Evolutionary conservation across 73 alveolate genomes (phyloP).

Genomic region (Blepharisma japonicum): DNA sequence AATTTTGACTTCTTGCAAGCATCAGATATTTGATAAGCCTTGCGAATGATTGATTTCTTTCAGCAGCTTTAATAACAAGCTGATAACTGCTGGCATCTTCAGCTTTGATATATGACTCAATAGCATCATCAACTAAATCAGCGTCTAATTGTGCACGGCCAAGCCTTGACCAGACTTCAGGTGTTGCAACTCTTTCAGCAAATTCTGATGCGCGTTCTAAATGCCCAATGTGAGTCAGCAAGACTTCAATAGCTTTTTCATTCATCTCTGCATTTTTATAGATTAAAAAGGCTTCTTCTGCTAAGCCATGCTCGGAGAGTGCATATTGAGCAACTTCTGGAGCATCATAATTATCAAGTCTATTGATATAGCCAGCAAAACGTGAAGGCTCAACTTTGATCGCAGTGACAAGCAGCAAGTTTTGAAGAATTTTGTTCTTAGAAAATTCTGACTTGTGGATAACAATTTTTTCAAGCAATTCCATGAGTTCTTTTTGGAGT

Average conservation of each 20-base stretch:
- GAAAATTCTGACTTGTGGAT: conserved; percentile 96
- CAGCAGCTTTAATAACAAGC: conserved; percentile 85
- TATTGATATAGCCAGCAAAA: conserved; percentile 97
- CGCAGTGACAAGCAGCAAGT: conserved; percentile 97
- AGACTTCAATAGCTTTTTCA: conserved; percentile 89
- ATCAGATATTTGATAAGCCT: conserved; percentile 82
- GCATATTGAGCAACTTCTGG: conserved; percentile 96
- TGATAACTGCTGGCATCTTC: conserved; percentile 82
- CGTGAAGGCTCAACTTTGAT: conserved; percentile 94
- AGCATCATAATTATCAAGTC: conserved; percentile 99
- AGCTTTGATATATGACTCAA: conserved; percentile 94
- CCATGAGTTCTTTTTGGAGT: conserved; percentile 97
- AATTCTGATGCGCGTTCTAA: conserved; percentile 87
- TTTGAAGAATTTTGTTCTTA: conserved; percentile 93
- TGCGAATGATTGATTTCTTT: conserved; percentile 77
- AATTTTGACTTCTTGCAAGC: conserved; percentile 79
- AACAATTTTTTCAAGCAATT: conserved; percentile 98
- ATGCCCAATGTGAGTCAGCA: conserved; percentile 75
- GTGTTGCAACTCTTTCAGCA: conserved; percentile 67
- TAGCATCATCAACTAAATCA: conserved; percentile 80
- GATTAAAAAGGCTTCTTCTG: conserved; percentile 92
- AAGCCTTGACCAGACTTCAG: conserved; percentile 95
- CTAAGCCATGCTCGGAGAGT: conserved; percentile 74
- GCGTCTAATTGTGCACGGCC: conserved; percentile 96
- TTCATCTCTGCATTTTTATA: conserved; percentile 70